These are phyloP conservation scores for Alternaria atra DNA, from an alignment of 2,329 filamentous ascomycete species.

Conservation along the genomic window DNA sequence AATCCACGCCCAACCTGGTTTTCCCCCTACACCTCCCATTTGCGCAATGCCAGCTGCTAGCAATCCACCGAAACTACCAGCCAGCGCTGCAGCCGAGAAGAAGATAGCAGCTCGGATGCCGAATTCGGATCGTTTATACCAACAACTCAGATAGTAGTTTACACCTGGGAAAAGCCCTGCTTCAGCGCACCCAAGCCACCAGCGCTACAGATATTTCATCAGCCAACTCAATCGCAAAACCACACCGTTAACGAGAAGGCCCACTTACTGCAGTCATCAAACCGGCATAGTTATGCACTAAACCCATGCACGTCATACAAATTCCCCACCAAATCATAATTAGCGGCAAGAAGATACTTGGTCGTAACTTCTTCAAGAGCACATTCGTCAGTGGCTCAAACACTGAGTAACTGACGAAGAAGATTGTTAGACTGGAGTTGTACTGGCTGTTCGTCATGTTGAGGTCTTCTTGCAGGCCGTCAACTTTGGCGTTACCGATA, in stretches of 20 bases:
- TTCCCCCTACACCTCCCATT: constrained; percentile 69
- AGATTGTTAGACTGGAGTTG: constrained; percentile 79
- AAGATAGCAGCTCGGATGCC: constrained; percentile 83
- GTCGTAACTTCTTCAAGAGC: constrained; percentile 77
- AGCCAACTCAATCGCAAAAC: not conserved
- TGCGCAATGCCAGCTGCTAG: constrained; percentile 75
- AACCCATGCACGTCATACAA: constrained; percentile 74
- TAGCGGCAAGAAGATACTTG: constrained; percentile 79
- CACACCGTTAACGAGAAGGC: too few relatives aligned
- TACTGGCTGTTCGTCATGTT: constrained; percentile 71
- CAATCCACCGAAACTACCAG: constrained; percentile 79
- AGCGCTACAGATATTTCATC: constrained; percentile 37
- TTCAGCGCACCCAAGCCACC: constrained; percentile 77
- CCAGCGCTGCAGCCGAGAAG: constrained; percentile 82
- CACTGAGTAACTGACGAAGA: constrained; percentile 85
- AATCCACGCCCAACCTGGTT: constrained; percentile 56
- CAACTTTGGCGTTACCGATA: constrained; percentile 75
- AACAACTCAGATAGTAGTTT: constrained; percentile 83
- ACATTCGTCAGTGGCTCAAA: constrained; percentile 83
- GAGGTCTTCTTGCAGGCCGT: constrained; percentile 67
- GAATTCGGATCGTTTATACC: constrained; percentile 83
- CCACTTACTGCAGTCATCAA: constrained; percentile 66
- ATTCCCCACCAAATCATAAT: constrained; percentile 77
- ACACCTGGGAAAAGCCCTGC: constrained; percentile 72
- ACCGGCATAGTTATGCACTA: constrained; percentile 69